Base-by-base conservation (phyloP, 2,329 filamentous ascomycete species). In the Fusarium temperatum region DNA sequence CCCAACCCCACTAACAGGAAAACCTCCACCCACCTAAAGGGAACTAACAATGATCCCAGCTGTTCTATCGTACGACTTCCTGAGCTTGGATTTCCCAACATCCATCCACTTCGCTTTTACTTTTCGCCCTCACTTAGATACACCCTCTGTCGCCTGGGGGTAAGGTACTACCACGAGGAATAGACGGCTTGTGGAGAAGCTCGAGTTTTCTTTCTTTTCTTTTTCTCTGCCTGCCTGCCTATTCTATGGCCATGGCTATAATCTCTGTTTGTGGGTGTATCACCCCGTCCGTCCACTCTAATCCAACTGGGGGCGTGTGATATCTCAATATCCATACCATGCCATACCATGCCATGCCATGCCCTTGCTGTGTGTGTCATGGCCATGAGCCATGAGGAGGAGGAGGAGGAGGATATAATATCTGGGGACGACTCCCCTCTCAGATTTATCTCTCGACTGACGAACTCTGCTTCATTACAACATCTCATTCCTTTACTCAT, bases 171-270 rank as follows among this genome's bases (percentile, higher is more conserved):
- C 48, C 72, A 75, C 75, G 70, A 78, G 72, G 75, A 78, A 75
- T 72, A 62, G 61, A 75, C 77, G 77, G 76, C 77, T 74, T 78
- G 77, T 78, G 77, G 77, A 78, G 76, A 75, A 70, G 51, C 18
- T 26, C 24, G 36, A 42, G 35, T 60, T 62, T 59, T 63, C 64
- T 73, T 71, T 56, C 64, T 54, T 74, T 62, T 44, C 59, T 67
- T 67, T 73, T 62, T 45, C 36, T 17, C 26, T 30, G 32, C 10
- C 41, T 15, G 14, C 32, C 32, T 35, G n/a, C n/a, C n/a, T n/a
- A 3, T 3, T 3, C 32, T 22, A 15, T 22, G n/a, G 26, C 24
- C 24, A 35, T 41, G 44, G 30, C n/a, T n/a, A 64, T 61, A 72
- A 70, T 73, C 63, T 75, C 63, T 72, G 42, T 55, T 59, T 59